Conservation (phyloP, 2,329 filamentous ascomycete genomes). For the Cercospora nicotianae region DNA sequence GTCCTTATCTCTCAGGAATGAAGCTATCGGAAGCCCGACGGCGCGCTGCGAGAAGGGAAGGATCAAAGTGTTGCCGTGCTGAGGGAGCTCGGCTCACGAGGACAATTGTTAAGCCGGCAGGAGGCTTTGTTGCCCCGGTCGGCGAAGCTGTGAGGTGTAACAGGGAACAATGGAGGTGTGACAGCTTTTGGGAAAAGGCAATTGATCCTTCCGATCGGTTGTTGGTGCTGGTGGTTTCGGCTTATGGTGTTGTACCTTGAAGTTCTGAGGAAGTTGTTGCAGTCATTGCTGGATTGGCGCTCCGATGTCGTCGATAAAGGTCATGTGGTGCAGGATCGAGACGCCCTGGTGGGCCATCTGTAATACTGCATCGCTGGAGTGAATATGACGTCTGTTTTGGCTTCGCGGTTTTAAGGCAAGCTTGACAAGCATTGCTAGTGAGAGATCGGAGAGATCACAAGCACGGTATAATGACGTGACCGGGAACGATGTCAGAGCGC, state of each 20-base stretch:
- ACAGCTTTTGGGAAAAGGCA: background rate
- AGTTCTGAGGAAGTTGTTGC: no score
- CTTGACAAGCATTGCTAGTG: background rate
- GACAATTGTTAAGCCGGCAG: background rate
- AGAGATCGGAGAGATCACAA: background rate
- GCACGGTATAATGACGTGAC: background rate
- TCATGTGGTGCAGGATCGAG: background rate
- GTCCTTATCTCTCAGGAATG: background rate
- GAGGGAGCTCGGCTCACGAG: background rate
- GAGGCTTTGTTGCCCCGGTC: background rate
- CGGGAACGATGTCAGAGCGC: background rate
- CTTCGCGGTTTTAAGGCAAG: background rate
- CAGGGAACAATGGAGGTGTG: background rate
- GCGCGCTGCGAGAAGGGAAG: background rate
- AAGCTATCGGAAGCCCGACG: background rate
- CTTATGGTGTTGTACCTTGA: background rate
- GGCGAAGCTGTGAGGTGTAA: background rate
- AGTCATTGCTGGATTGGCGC: background rate
- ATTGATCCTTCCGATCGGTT: background rate
- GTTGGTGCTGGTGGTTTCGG: background rate
- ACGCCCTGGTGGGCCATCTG: no score
- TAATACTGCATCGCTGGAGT: no score
- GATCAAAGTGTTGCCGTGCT: background rate
- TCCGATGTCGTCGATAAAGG: background rate
- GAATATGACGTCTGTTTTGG: background rate